Base-by-base conservation (phyloP, 2,329 filamentous ascomycete species). In the Hymenoscyphus salicellus region DNA sequence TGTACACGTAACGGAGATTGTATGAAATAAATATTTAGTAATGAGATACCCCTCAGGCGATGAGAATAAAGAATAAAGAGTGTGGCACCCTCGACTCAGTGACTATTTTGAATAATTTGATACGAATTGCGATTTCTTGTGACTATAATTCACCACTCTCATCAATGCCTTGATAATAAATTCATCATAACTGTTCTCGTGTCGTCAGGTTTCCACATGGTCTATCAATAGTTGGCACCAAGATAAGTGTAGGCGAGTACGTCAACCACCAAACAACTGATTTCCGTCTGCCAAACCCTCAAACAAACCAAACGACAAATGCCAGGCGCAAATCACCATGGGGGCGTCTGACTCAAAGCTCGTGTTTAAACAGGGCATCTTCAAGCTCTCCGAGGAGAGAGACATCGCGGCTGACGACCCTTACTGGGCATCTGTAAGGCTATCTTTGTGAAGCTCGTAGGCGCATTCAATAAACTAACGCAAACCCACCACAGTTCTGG, bases 321-420 rank as follows among this genome's bases (percentile, higher is more conserved):
- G 72, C 68, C 55, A 68, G 61, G 20, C 61, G 49, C 68, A 69
- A 64, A 64, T 68, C 67, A 74, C 61, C 49, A 99, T 99, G 95
- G 95, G 95, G 79, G 94, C 94, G 76, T 97, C 94, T 80, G 94
- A 98, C 81, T 98, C 94, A 74, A 98, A 98, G 85, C 88, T 98
- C 76, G 92, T 94, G 76, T 98, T 99, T 85, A 98, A 97, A 81
- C 92, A 96, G 80, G 94, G 93, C 79, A 96, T 98, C 81, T 97
- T 98, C 82, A 88, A 91, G 76, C 87, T 99, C 65, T 95, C 93
- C n/a, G 93, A 97, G 77, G 90, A 96, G 77, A 88, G 89, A 70
- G 84, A 91, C 76, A 97, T 98, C 75, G 84, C 92, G 66, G 87
- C 92, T 63, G 90, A 95, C 78, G 92, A 97, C 80, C 83, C 87